phyloP scores from a whole-genome alignment of 257 asterid genomes.

The Nicotiana obtusifolia region DNA sequence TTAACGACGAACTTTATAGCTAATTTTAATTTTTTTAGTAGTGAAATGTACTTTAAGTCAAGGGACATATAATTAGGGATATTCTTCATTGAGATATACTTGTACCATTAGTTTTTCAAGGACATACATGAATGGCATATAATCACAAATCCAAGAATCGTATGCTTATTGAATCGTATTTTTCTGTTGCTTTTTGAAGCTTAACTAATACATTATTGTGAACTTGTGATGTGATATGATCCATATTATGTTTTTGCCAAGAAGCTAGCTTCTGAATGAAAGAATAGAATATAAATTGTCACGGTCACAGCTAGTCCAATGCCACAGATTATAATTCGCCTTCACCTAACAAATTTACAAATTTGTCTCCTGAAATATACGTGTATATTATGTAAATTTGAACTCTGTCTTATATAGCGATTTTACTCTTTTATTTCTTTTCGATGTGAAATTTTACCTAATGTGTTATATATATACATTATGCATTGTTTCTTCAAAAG shows the following conservation, averaged over 20 bases:
- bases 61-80: constrained; percentile 6
- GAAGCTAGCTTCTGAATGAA: background rate
- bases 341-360: no score
- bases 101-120: background rate
- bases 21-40: no score
- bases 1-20: no score
- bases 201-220: background rate
- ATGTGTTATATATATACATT: no score
- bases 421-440: no score
- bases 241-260: background rate
- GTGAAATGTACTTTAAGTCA: background rate
- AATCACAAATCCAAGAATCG: constrained; percentile 3
- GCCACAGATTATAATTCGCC: no score
- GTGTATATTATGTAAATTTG: no score
- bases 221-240: background rate
- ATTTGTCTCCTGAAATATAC: no score
- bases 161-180: background rate
- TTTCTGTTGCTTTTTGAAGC: background rate
- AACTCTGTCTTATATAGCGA: no score
- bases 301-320: no score
- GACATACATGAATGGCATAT: background rate
- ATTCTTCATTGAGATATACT: background rate
- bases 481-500: no score
- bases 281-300: background rate
- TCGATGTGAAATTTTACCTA: no score